A percentile compares a stretch with the other conserved stretches of the same genome.
phyloP scores from a whole-genome alignment of 306 rosid species.

The Acacia acuminata region DNA sequence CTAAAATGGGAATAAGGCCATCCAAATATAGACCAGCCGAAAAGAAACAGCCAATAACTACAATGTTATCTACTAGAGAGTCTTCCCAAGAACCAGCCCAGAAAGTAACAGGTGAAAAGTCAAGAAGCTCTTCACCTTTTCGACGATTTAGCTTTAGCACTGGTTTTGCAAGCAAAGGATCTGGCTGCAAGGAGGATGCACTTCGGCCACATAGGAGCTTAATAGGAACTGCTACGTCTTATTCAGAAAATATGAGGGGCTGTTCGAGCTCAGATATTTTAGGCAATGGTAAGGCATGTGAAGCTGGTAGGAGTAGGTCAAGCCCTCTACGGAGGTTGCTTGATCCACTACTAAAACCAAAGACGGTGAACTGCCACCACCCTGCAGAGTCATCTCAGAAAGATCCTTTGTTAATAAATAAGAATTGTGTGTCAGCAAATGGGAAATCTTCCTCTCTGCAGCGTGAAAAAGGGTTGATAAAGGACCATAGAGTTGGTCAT shows the following conservation, averaged over 20 bases:
- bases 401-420: slow-evolving; percentile 42
- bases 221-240: slow-evolving; percentile 40
- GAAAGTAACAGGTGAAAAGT: slow-evolving; percentile 58
- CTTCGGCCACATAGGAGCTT: slow-evolving; percentile 49
- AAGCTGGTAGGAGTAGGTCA: slow-evolving; percentile 60
- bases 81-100: slow-evolving; percentile 42
- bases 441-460: slow-evolving; percentile 38
- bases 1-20: slow-evolving; percentile 53
- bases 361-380: slow-evolving; percentile 50
- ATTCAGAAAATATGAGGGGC: slow-evolving; percentile 39
- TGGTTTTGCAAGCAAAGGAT: slow-evolving; percentile 59
- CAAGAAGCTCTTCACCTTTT: slow-evolving; percentile 85
- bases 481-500: slow-evolving; percentile 56
- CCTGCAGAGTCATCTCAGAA: slow-evolving; percentile 47
- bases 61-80: slow-evolving; percentile 40
- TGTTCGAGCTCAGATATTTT: slow-evolving; percentile 49
- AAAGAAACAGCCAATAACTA: slow-evolving; percentile 33
- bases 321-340: slow-evolving; percentile 93
- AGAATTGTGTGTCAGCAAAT: slow-evolving; percentile 44
- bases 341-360: slow-evolving; percentile 79
- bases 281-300: slow-evolving; percentile 50
- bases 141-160: slow-evolving; percentile 57
- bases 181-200: slow-evolving; percentile 58
- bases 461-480: slow-evolving; percentile 50
- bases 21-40: slow-evolving; percentile 48